phyloP scores from a whole-genome alignment of 2,329 filamentous ascomycete genomes.

The Oidium heveae region DNA sequence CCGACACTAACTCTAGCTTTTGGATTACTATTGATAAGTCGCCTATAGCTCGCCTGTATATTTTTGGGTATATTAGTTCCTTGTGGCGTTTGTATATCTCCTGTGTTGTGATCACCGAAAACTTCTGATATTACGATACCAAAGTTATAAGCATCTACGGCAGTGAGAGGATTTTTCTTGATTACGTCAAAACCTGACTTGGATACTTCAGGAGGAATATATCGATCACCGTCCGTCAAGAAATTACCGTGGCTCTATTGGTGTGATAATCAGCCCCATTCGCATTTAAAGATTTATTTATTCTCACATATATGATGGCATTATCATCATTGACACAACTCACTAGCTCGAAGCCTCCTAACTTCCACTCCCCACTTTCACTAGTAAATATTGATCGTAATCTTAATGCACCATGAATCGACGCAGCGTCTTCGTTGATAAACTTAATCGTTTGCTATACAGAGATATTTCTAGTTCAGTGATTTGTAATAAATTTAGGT shows the following conservation, averaged over 20 bases:
- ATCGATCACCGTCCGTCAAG: conserved; percentile 61
- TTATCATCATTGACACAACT: conserved; percentile 94
- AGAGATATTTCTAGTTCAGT: not conserved
- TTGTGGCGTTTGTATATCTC: conserved; percentile 57
- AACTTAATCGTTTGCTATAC: conserved; percentile 70
- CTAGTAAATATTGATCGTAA: conserved; percentile 77
- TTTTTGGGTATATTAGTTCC: conserved; percentile 63
- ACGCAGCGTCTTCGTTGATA: conserved; percentile 78
- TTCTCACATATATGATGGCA: conserved; percentile 54
- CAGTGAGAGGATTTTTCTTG: conserved; percentile 56
- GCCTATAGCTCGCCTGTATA: conserved; percentile 82
- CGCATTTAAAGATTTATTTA: not conserved
- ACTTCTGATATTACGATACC: conserved; percentile 70
- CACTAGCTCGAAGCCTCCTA: conserved; percentile 78
- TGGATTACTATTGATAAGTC: conserved; percentile 67
- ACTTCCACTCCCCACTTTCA: conserved; percentile 93
- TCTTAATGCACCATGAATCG: conserved; percentile 69
- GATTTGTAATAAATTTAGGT: not conserved
- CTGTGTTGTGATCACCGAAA: conserved; percentile 65
- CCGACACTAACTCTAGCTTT: conserved; percentile 66
- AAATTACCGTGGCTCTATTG: conserved; percentile 58
- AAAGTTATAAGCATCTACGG: conserved; percentile 70
- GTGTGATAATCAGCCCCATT: not conserved
- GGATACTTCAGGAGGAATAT: conserved; percentile 66
- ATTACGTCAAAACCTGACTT: conserved; percentile 80